Percentiles rank a stretch among this genome's conserved stretches.
phyloP scores from a whole-genome alignment of 331 rosid genomes.

The Prunus yedoensis region DNA sequence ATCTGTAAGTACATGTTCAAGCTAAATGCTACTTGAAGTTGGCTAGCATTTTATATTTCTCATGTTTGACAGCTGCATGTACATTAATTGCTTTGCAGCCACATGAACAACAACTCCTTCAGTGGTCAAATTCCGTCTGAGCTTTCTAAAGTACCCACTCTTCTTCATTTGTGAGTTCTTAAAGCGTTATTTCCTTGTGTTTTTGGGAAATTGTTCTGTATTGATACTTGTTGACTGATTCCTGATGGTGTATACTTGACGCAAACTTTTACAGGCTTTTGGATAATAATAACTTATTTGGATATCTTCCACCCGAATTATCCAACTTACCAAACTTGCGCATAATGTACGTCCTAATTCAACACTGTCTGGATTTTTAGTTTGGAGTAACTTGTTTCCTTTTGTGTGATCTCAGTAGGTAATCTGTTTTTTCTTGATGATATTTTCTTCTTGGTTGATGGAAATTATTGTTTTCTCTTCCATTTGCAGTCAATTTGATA shows the following conservation, averaged over 20 bases:
- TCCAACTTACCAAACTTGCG: constrained; percentile 40
- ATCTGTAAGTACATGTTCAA: constrained; percentile 35
- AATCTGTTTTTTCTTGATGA: not conserved
- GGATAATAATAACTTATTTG: constrained; percentile 76
- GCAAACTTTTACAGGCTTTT: constrained; percentile 59
- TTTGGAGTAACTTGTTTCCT: constrained; percentile 16
- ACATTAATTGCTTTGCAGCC: constrained; percentile 28
- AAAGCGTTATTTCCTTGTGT: not conserved
- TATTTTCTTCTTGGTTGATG: constrained; percentile 1
- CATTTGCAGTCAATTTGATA: constrained; percentile 72
- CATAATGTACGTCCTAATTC: constrained; percentile 58
- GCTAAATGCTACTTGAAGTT: not conserved
- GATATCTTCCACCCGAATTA: constrained; percentile 68
- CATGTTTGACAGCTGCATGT: not conserved
- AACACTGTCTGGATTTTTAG: constrained; percentile 14
- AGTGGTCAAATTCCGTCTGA: constrained; percentile 47
- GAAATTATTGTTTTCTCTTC: constrained; percentile 5
- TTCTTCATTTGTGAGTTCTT: constrained; percentile 49
- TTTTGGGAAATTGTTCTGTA: constrained; percentile 1
- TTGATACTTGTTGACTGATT: constrained; percentile 18
- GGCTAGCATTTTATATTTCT: constrained; percentile 9
- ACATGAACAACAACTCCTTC: constrained; percentile 52
- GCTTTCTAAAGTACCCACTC: constrained; percentile 27
- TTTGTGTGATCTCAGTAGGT: constrained; percentile 14
- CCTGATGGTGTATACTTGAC: constrained; percentile 10